Conservation (phyloP, 1,139 yeast genomes). For the Candida sp. region DNA sequence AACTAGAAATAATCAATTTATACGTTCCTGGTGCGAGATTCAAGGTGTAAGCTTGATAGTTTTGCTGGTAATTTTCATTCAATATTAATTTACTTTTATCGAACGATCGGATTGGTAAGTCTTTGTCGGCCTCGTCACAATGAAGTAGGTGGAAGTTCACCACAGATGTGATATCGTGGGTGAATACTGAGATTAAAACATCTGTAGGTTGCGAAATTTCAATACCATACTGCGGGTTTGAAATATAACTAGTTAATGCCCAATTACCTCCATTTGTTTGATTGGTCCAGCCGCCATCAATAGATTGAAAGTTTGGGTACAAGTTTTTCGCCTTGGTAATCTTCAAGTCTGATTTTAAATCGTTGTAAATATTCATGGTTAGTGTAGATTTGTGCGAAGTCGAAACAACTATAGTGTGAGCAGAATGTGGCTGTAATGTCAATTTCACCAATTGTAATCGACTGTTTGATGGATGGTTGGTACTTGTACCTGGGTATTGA, state of each 20-base stretch:
- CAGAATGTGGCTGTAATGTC: conserved; percentile 19
- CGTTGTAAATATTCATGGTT: conserved; percentile 36
- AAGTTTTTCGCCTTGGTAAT: conserved; percentile 22
- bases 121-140: conserved; percentile 15
- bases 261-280: conserved; percentile 57
- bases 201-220: conserved; percentile 14
- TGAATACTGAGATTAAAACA: conserved; percentile 21
- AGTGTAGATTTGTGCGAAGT: conserved; percentile 24
- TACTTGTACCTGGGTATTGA: conserved; percentile 22
- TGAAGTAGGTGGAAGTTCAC: conserved; percentile 45
- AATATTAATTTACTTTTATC: conserved; percentile 25
- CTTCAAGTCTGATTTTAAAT: conserved; percentile 15
- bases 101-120: conserved; percentile 20
- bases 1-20: conserved; percentile 31
- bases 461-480: conserved; percentile 25
- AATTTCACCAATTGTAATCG: conserved; percentile 22
- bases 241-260: conserved; percentile 44
- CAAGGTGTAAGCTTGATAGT: conserved; percentile 17
- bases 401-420: conserved; percentile 22
- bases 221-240: conserved; percentile 62
- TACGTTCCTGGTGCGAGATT: conserved; percentile 34
- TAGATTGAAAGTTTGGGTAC: conserved; percentile 15
- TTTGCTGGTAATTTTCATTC: conserved; percentile 23
- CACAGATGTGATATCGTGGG: conserved; percentile 15
- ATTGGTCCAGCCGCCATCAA: conserved; percentile 48